Conservation (phyloP, 768 basidiomycete species). For the Mrakia hoshinonis region DNA sequence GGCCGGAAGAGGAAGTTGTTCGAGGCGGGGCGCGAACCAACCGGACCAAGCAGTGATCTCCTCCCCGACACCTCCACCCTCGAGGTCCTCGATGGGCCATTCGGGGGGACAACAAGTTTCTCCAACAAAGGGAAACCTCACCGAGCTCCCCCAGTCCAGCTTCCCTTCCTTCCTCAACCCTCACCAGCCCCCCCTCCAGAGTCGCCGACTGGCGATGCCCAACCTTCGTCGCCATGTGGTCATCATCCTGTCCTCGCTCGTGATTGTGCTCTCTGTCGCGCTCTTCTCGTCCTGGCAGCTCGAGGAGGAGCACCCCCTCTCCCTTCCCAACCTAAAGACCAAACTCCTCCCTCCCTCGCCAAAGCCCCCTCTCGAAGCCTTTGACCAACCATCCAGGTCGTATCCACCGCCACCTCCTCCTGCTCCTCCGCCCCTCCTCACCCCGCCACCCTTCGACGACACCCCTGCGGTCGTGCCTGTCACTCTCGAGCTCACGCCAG, state of each 20-base stretch:
- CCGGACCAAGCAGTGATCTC: too few relatives aligned
- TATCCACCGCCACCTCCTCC: too few relatives aligned
- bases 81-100: too few relatives aligned
- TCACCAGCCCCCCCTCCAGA: too few relatives aligned
- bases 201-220: conserved; percentile 4
- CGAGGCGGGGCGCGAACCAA: too few relatives aligned
- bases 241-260: not conserved
- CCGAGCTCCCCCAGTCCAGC: too few relatives aligned
- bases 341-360: conserved; percentile 6
- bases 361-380: not conserved
- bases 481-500: not conserved
- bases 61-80: too few relatives aligned
- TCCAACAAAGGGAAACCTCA: too few relatives aligned
- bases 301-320: not conserved
- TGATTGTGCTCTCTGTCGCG: not conserved
- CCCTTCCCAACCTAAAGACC: not conserved
- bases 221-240: not conserved
- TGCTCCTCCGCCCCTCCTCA: too few relatives aligned
- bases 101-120: too few relatives aligned
- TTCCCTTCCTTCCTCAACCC: too few relatives aligned
- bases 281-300: not conserved
- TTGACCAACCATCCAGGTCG: not conserved
- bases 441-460: not conserved
- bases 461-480: not conserved
- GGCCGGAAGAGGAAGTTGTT: too few relatives aligned